A percentile compares a stretch with the other conserved stretches of the same genome.
phyloP scores from a whole-genome alignment of 495 filamentous ascomycete genomes.

The Sordaria brevicollis region DNA sequence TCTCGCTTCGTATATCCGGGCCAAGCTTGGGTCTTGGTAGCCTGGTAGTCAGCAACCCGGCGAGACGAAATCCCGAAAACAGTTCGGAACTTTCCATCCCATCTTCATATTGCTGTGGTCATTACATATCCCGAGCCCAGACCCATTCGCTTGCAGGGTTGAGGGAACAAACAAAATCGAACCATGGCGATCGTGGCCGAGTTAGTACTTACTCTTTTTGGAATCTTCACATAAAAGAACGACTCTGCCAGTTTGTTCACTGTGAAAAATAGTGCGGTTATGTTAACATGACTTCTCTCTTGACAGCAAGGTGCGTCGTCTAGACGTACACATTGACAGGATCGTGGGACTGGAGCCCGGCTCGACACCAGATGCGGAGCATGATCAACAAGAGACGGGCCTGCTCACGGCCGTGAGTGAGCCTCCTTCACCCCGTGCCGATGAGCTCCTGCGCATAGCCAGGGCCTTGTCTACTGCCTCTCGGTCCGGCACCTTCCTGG shows the following conservation, averaged over 20 bases:
- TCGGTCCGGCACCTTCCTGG: constrained; percentile 42
- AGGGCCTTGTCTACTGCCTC: constrained; percentile 58
- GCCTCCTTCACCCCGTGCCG: constrained; percentile 29
- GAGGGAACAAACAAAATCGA: not conserved
- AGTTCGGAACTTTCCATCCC: not conserved
- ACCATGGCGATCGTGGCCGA: constrained; percentile 59
- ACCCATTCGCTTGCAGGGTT: not conserved
- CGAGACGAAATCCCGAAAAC: not conserved
- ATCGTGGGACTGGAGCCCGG: constrained; percentile 32
- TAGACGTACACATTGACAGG: constrained; percentile 74
- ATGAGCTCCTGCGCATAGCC: constrained; percentile 51
- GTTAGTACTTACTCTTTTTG: constrained; percentile 40
- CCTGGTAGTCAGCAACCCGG: not conserved
- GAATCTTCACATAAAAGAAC: not conserved
- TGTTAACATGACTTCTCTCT: not conserved
- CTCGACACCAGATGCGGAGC: constrained; percentile 14
- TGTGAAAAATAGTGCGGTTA: not conserved
- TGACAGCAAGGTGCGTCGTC: constrained; percentile 61
- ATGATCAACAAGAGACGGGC: not conserved
- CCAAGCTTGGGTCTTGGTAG: not conserved
- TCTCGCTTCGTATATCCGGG: not conserved
- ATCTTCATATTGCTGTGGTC: not conserved
- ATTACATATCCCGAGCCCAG: not conserved
- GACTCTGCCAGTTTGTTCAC: not conserved
- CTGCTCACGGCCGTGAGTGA: constrained; percentile 6